phyloP scores from a whole-genome alignment of 495 filamentous ascomycete species.

The Astrothelium subdiscretum region DNA sequence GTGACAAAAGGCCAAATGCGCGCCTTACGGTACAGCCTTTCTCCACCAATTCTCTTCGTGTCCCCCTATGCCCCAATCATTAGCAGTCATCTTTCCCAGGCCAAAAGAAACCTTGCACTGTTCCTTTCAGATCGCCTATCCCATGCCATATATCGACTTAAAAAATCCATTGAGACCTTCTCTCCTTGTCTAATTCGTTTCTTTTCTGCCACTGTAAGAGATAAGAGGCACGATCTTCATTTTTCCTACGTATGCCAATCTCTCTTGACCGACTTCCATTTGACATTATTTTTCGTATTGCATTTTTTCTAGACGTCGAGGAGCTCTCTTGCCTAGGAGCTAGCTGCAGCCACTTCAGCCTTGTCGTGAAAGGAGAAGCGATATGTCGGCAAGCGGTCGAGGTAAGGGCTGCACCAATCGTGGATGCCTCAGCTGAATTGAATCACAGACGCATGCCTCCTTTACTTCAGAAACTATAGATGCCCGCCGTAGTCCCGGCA shows the following conservation, averaged over 20 bases:
- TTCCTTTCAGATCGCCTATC: neutral
- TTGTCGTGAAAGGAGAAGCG: conserved; percentile 44
- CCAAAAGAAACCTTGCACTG: neutral
- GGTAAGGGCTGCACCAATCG: conserved; percentile 31
- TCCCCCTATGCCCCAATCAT: neutral
- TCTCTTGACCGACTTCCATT: conserved; percentile 22
- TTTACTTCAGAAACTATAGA: neutral
- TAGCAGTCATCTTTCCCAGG: neutral
- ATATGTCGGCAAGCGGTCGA: conserved; percentile 49
- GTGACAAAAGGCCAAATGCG: neutral
- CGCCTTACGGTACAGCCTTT: neutral
- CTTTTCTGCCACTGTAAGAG: neutral
- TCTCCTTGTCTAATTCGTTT: neutral
- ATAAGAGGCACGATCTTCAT: neutral
- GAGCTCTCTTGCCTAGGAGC: conserved; percentile 39
- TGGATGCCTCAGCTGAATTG: conserved; percentile 9
- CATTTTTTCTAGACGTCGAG: conserved; percentile 33
- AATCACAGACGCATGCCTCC: neutral
- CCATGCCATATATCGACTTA: no score
- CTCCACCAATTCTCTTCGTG: neutral
- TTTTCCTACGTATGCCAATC: conserved; percentile 17
- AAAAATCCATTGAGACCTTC: no score
- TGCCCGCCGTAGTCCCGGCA: neutral
- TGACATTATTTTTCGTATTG: conserved; percentile 23
- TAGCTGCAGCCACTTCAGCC: conserved; percentile 42